Conservation (phyloP, 768 basidiomycete species). For the Artomyces pyxidatus region DNA sequence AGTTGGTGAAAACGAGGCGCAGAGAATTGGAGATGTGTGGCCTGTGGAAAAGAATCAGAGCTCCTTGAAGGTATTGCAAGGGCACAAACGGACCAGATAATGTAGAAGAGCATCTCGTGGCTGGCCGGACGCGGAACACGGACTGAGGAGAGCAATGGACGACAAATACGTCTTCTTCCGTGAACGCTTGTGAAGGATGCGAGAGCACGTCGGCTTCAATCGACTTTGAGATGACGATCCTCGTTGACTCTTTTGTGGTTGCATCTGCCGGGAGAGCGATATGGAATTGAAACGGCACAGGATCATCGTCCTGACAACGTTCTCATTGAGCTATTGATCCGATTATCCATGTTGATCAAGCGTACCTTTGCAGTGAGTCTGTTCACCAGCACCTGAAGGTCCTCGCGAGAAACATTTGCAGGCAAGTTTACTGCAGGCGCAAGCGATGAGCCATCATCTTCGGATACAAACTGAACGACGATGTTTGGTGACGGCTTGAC, state of each 20-base stretch:
- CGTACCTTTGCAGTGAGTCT: conserved; percentile 67
- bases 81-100: conserved; percentile 53
- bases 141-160: conserved; percentile 93
- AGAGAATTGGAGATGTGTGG: conserved; percentile 88
- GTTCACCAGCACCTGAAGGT: conserved; percentile 84
- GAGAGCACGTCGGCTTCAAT: conserved; percentile 74
- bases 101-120: conserved; percentile 90
- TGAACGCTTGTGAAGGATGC: conserved; percentile 64
- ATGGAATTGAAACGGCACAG: conserved; percentile 89
- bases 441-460: conserved; percentile 72
- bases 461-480: conserved; percentile 88
- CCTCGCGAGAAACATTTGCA: conserved; percentile 77
- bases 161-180: conserved; percentile 80
- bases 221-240: conserved; percentile 78
- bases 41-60: conserved; percentile 38
- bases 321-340: too few relatives aligned
- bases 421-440: conserved; percentile 88
- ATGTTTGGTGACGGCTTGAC: conserved; percentile 50
- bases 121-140: conserved; percentile 88
- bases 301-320: conserved; percentile 80
- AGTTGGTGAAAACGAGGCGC: conserved; percentile 93
- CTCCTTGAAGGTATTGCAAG: conserved; percentile 2
- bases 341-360: too few relatives aligned
- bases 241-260: conserved; percentile 43
- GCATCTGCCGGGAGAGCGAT: conserved; percentile 59